Evolutionary conservation across 1,139 yeast species (phyloP).

Genomic region (Magnusiomyces suaveolens): DNA sequence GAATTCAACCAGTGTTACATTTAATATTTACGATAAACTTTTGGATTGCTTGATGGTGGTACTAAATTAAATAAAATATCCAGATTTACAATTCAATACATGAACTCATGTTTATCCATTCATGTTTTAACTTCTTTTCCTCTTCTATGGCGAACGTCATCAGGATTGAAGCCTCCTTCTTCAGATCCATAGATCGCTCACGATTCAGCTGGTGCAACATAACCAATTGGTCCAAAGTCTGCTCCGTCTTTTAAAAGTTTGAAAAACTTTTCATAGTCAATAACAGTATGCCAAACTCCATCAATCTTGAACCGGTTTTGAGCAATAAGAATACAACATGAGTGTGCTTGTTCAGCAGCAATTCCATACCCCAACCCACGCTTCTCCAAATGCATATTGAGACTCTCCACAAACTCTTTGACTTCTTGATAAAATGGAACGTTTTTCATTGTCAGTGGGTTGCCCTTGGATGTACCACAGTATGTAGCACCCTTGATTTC

Average conservation of each 20-base stretch:
- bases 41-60: too few species aligned
- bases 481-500: constrained; percentile 93
- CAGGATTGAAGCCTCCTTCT: constrained; percentile 85
- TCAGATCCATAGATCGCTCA: constrained; percentile 89
- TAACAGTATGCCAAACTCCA: constrained; percentile 81
- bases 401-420: constrained; percentile 55
- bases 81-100: too few species aligned
- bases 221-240: constrained; percentile 70
- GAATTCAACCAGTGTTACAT: too few species aligned
- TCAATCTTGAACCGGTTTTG: constrained; percentile 59
- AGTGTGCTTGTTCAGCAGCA: constrained; percentile 94
- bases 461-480: constrained; percentile 78
- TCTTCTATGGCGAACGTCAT: constrained; percentile 38
- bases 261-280: constrained; percentile 71
- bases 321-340: constrained; percentile 84
- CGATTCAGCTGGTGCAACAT: constrained; percentile 67
- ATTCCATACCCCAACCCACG: constrained; percentile 67
- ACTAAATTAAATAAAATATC: too few species aligned
- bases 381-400: constrained; percentile 48
- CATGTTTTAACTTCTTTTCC: constrained; percentile 21
- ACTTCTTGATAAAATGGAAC: constrained; percentile 93
- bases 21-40: too few species aligned
- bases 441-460: constrained; percentile 88
- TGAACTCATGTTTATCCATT: too few species aligned
- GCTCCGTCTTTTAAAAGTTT: constrained; percentile 48